phyloP scores from a whole-genome alignment of 768 basidiomycete genomes.

The Hortiboletus flavorubellus region DNA sequence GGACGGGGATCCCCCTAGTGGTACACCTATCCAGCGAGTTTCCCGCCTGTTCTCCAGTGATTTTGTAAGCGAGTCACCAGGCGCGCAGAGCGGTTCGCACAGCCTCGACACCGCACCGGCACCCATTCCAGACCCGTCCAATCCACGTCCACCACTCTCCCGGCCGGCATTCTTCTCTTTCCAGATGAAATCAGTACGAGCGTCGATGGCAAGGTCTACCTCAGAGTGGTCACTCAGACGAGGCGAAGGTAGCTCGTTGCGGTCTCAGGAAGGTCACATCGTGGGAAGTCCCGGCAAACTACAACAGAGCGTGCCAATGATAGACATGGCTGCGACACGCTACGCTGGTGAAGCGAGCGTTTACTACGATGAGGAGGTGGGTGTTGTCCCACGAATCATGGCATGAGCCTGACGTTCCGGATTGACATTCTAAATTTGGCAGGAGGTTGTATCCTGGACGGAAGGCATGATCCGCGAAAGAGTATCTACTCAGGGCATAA shows the following conservation, averaged over 20 bases:
- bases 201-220: constrained; percentile 11
- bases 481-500: constrained; percentile 74
- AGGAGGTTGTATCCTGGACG: constrained; percentile 39
- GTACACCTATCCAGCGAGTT: neutral
- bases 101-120: neutral
- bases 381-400: constrained; percentile 10
- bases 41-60: constrained; percentile 1
- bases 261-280: constrained; percentile 14
- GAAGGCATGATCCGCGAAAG: constrained; percentile 88
- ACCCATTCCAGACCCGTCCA: neutral
- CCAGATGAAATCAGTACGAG: constrained; percentile 13
- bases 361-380: constrained; percentile 51
- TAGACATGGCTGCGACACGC: constrained; percentile 16
- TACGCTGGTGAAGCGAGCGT: constrained; percentile 61
- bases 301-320: constrained; percentile 12
- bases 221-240: constrained; percentile 11
- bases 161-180: constrained; percentile 13
- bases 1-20: neutral
- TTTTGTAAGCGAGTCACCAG: neutral
- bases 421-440: neutral
- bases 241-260: neutral
- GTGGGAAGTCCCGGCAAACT: constrained; percentile 21
- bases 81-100: neutral
- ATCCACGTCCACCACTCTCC: constrained; percentile 8
- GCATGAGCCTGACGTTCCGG: constrained; percentile 1